These are phyloP conservation scores for Phaeosphaeria sp. DNA, from an alignment of 2,329 filamentous ascomycete species.

Conservation along the genomic window DNA sequence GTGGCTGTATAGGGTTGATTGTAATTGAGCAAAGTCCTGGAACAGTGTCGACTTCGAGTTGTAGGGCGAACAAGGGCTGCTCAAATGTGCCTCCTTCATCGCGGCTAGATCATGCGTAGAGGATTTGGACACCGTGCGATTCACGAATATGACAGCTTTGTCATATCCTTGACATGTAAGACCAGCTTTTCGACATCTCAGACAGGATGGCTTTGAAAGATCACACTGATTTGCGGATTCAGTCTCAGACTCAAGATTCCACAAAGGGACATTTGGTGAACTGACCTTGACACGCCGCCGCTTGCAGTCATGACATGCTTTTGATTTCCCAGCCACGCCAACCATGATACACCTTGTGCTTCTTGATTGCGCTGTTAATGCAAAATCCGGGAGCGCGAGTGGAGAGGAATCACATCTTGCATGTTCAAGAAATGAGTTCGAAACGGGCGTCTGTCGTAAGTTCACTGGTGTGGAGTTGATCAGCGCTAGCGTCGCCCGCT, in stretches of 20 bases:
- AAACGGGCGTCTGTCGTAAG: not conserved
- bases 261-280: not conserved
- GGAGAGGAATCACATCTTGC: not conserved
- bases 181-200: slow-evolving; percentile 7
- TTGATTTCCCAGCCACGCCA: slow-evolving; percentile 14
- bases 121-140: slow-evolving; percentile 4
- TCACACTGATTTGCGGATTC: slow-evolving; percentile 9
- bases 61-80: not conserved
- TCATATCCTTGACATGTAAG: slow-evolving; percentile 9
- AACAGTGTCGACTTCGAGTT: not conserved
- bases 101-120: not conserved
- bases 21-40: not conserved
- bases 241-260: no score
- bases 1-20: not conserved
- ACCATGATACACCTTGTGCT: not conserved
- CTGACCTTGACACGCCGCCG: slow-evolving; percentile 8
- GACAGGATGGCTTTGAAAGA: slow-evolving; percentile 6
- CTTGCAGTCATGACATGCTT: slow-evolving; percentile 14
- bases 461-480: no score
- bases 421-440: not conserved
- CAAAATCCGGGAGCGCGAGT: not conserved
- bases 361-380: not conserved
- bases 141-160: slow-evolving; percentile 5
- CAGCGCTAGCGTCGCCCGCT: not conserved
- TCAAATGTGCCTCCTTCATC: not conserved